Evolutionary conservation across 2,329 filamentous ascomycete genomes (phyloP).

Genomic region (Metarhizium anisopliae): DNA sequence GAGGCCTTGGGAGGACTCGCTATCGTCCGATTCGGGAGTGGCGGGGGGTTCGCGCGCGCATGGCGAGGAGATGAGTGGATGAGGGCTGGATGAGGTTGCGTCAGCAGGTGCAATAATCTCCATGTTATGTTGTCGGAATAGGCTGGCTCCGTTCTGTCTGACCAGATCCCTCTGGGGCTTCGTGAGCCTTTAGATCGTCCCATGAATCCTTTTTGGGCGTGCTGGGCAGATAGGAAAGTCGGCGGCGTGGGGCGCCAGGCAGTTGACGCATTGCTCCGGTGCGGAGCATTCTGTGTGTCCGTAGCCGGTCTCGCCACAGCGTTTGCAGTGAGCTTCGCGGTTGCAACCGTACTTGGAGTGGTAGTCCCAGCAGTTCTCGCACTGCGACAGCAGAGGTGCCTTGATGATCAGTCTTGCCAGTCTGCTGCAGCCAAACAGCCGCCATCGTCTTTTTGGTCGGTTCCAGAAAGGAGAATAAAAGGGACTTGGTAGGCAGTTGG

Average conservation of each 20-base stretch:
- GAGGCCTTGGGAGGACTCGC: too few species aligned
- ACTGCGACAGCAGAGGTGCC: neutral
- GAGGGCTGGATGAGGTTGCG: too few species aligned
- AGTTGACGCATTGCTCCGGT: constrained; percentile 5
- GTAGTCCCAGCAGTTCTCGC: constrained; percentile 5
- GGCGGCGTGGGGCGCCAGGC: constrained; percentile 3
- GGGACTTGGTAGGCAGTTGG: neutral
- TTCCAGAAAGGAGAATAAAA: constrained; percentile 3
- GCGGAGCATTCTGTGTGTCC: constrained; percentile 1
- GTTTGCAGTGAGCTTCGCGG: constrained; percentile 6
- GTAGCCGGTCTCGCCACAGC: constrained; percentile 8
- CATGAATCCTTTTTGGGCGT: neutral
- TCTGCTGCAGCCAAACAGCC: constrained; percentile 3
- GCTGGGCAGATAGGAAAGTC: constrained; percentile 3
- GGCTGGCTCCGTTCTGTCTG: too few species aligned
- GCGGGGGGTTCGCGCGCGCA: too few species aligned
- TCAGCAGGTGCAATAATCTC: too few species aligned
- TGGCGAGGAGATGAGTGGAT: too few species aligned
- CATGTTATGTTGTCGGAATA: too few species aligned
- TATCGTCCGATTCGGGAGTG: too few species aligned
- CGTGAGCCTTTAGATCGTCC: too few species aligned
- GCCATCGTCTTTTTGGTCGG: neutral
- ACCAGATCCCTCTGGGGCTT: too few species aligned
- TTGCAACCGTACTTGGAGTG: constrained; percentile 1
- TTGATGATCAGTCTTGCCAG: neutral